These are phyloP conservation scores for Didymella glomerata DNA, from an alignment of 2,329 filamentous ascomycete species.

Conservation along the genomic window DNA sequence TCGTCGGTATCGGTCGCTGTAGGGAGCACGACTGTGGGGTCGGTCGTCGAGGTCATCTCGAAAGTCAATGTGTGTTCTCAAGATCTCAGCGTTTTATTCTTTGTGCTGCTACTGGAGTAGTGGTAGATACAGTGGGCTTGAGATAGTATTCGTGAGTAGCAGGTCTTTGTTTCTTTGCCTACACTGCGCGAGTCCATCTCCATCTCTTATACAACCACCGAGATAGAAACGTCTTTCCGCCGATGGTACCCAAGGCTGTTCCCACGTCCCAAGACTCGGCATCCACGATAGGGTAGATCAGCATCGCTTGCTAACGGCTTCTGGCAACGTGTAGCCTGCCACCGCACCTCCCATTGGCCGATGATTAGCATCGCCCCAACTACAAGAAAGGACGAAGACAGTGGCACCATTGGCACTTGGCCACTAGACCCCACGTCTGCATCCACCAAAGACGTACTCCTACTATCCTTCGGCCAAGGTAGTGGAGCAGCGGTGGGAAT, in stretches of 20 bases:
- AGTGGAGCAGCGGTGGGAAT: neutral
- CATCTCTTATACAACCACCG: neutral
- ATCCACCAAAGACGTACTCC: neutral
- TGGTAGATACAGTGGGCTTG: neutral
- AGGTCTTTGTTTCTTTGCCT: neutral
- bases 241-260: neutral
- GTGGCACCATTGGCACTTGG: neutral
- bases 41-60: conserved; percentile 22
- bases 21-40: conserved; percentile 24
- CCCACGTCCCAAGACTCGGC: neutral
- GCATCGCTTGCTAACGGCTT: neutral
- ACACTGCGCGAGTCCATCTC: neutral
- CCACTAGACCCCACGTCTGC: neutral
- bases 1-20: conserved; percentile 23
- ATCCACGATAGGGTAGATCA: neutral
- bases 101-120: neutral
- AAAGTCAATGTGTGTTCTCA: neutral
- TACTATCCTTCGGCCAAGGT: neutral
- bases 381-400: neutral
- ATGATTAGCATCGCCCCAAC: neutral
- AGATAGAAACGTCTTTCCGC: neutral
- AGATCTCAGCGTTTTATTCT: neutral
- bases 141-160: neutral
- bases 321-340: neutral
- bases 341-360: neutral